Base-by-base conservation (phyloP, 2,329 filamentous ascomycete species). In the Neophaeococcomyces mojaviensis region DNA sequence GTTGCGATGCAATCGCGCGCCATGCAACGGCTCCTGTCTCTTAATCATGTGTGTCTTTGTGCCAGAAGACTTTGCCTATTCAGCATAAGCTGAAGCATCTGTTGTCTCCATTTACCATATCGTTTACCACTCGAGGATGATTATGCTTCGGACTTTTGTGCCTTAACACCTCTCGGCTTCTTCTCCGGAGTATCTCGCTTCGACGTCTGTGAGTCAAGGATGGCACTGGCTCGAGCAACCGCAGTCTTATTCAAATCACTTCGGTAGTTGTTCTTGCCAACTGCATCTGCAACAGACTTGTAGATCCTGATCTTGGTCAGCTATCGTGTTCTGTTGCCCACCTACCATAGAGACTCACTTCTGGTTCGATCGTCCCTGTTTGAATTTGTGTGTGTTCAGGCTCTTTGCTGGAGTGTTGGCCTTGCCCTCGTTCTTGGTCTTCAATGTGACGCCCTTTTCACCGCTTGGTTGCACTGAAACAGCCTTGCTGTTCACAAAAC, bases 401-500 rank as follows among this genome's bases (percentile, higher is more conserved):
- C 73, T 70, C 66, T 79, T 71, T 55, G 79, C 80, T 65, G 92
- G 90, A 74, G 86, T 79, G 77, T 86, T 79, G 63, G 70, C 64
- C 64, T 78, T 77, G 61, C 76, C 74, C 28, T 45, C 38, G 76
- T 88, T 92, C 86, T 97, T 97, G 78, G 81, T 85, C 70, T 81
- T 76, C 64, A 96, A 72, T 64, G 78, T 75, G 60, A 97, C 76
- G 64, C 82, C 87, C 61, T 86, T 86, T 71, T 90, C 84, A 70
- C 88, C 80, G 60, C 70, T 77, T 42, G 47, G 33, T 63, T 80
- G 71, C 64, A 98, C 73, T 66, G 89, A 88, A 64, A 97, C 74
- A 61, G 92, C 89, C 88, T 95, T 92, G 69, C 83, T 79, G 77
- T 94, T 95, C 71, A 87, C 81, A 72, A 88, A 94, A 65, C 92